Evolutionary conservation across 148 eudicot species (phyloP), one percentile per base, ranked within the genome.

Genomic region (Spergularia marina): DNA sequence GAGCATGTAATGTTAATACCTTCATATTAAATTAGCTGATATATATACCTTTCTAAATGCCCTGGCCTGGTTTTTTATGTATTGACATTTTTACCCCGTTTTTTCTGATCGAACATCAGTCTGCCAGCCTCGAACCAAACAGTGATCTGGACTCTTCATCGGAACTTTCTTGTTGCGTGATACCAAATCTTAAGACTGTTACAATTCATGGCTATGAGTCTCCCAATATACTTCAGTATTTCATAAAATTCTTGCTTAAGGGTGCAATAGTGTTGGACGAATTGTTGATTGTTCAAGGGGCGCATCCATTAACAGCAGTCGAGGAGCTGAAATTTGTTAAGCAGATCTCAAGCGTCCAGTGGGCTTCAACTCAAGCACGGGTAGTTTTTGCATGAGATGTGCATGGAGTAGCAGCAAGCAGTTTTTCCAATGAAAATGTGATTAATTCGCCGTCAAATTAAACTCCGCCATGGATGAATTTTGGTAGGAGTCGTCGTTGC

Each of bases 211-310:
- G 58, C 9, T 25, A 13, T 15, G 36, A 30, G 36, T 30, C 36
- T 30, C 36, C 36, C 36, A 2, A 12, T 21, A 23, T 68, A 34
- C 2, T 30, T 30, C 36, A 30, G 36, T 3, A 2, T 30, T 3
- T 30, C 36, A 73, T 57, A n/a, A 67, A 68, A 39, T 47, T 76
- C 44, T 16, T 68, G 34, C 73, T 76, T 13, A 68, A 47, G 12
- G 57, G 55, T 49, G 79, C 59, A 9, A 7, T 30, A 4, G 34
- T 13, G 58, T 76, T 76, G 59, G 68, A 68, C 4, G 36, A 30
- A 30, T 30, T 30, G 36, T 30, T 30, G 2, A 30, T 30, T 30
- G 36, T 30, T 2, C 36, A 3, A 30, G 36, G 36, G 36, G 36
- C 36, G 36, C 36, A 30, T 30, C 36, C 36, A 39, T 10, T 72